Evolutionary conservation across 2,329 filamentous ascomycete species (phyloP).

Genomic region (Albophoma yamanashiensis): DNA sequence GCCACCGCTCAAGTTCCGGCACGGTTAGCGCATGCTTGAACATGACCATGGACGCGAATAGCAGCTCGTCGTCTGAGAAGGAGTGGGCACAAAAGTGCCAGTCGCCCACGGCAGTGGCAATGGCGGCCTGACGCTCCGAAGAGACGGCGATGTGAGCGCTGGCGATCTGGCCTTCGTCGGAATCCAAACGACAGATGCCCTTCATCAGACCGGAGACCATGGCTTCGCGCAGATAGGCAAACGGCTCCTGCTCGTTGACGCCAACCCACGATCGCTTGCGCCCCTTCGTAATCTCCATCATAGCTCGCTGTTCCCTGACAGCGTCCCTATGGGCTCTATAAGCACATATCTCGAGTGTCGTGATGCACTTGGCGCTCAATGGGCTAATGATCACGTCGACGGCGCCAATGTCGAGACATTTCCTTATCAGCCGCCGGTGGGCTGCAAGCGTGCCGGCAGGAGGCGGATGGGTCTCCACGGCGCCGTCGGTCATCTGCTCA

Average conservation of each 20-base stretch:
- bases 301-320: slow-evolving; percentile 58
- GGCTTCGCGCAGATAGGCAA: slow-evolving; percentile 79
- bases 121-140: slow-evolving; percentile 50
- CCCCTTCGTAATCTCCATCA: slow-evolving; percentile 61
- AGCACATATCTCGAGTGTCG: slow-evolving; percentile 69
- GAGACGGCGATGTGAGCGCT: slow-evolving; percentile 59
- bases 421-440: slow-evolving; percentile 41
- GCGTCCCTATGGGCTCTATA: slow-evolving; percentile 75
- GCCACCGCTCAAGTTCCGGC: slow-evolving; percentile 72
- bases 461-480: slow-evolving; percentile 23
- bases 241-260: slow-evolving; percentile 73
- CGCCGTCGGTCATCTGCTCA: slow-evolving; percentile 25
- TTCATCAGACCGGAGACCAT: slow-evolving; percentile 91
- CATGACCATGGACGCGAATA: slow-evolving; percentile 79
- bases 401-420: slow-evolving; percentile 77
- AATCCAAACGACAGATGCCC: slow-evolving; percentile 67
- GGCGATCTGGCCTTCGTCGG: slow-evolving; percentile 51
- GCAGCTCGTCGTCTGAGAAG: slow-evolving; percentile 80
- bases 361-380: slow-evolving; percentile 60
- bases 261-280: slow-evolving; percentile 90
- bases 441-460: slow-evolving; percentile 15
- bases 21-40: slow-evolving; percentile 77
- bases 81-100: slow-evolving; percentile 90
- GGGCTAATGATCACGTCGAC: slow-evolving; percentile 78
- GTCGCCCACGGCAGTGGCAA: slow-evolving; percentile 59